phyloP scores from a whole-genome alignment of 2,329 filamentous ascomycete genomes.

The Lachnellula hyalina region DNA sequence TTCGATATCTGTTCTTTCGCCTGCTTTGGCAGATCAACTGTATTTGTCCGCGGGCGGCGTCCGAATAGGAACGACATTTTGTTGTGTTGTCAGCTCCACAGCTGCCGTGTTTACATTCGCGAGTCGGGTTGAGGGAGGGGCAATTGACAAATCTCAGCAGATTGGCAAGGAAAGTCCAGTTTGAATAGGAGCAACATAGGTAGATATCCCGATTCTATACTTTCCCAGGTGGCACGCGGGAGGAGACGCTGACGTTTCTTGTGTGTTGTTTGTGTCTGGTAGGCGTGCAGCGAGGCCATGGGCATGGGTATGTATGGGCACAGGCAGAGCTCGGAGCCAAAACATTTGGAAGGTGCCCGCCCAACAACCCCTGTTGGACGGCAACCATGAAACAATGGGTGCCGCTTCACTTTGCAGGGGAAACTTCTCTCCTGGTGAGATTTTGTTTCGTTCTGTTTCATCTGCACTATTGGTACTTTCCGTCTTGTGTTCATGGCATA shows the following conservation, averaged over 20 bases:
- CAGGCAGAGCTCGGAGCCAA: background rate
- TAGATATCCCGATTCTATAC: background rate
- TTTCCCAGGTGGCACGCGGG: background rate
- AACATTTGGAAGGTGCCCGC: background rate
- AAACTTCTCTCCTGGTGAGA: too few species aligned
- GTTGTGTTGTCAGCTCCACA: background rate
- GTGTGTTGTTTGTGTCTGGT: too few species aligned
- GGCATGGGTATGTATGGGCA: background rate
- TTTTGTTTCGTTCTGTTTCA: background rate
- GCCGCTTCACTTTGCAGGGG: too few species aligned
- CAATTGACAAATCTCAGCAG: background rate
- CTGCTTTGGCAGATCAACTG: conserved; percentile 42
- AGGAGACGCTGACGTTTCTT: too few species aligned
- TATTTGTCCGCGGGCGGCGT: conserved; percentile 56
- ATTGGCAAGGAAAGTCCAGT: background rate
- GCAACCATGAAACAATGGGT: background rate
- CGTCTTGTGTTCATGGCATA: too few species aligned
- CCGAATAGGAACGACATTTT: conserved; percentile 67
- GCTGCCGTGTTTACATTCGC: conserved; percentile 4
- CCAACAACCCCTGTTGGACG: background rate
- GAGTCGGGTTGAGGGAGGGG: background rate
- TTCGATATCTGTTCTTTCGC: conserved; percentile 59
- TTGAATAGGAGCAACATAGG: background rate
- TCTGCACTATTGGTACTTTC: background rate
- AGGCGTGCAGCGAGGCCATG: too few species aligned